Evolutionary conservation across 352 stramenopile species (phyloP).

Genomic region (Sclerospora graminicola): DNA sequence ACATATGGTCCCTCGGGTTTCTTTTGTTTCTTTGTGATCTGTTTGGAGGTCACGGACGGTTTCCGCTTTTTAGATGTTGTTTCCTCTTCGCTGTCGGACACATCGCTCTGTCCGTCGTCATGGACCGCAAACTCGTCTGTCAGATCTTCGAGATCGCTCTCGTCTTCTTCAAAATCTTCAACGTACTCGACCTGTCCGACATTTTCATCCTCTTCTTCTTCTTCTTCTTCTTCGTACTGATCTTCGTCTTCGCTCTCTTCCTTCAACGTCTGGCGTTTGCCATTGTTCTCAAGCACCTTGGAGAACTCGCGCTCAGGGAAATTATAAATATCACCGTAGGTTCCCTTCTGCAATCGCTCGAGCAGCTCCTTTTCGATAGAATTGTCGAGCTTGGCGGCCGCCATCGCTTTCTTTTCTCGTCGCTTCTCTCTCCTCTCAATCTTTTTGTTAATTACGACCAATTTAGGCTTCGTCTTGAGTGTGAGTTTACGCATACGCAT

Average conservation of each 20-base stretch:
- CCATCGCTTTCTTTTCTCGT: constrained; percentile 95
- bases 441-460: constrained; percentile 93
- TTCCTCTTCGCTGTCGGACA: constrained; percentile 37
- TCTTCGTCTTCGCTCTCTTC: constrained; percentile 81
- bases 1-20: constrained; percentile 71
- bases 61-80: constrained; percentile 58
- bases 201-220: constrained; percentile 26
- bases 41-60: constrained; percentile 23
- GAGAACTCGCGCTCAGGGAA: constrained; percentile 92
- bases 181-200: constrained; percentile 68
- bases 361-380: constrained; percentile 97
- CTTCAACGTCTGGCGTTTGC: constrained; percentile 86
- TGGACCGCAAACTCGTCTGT: constrained; percentile 51
- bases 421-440: constrained; percentile 92
- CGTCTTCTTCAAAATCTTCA: constrained; percentile 87
- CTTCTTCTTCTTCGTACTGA: constrained; percentile 56
- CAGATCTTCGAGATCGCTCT: constrained; percentile 87
- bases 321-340: constrained; percentile 99
- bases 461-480: constrained; percentile 90
- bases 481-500: constrained; percentile 98
- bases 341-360: constrained; percentile 94
- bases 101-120: constrained; percentile 38
- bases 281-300: constrained; percentile 72
- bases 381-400: constrained; percentile 90
- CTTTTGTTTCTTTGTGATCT: constrained; percentile 50